Evolutionary conservation across 345 rosid genomes (phyloP).

Genomic region (Heritiera littoralis): DNA sequence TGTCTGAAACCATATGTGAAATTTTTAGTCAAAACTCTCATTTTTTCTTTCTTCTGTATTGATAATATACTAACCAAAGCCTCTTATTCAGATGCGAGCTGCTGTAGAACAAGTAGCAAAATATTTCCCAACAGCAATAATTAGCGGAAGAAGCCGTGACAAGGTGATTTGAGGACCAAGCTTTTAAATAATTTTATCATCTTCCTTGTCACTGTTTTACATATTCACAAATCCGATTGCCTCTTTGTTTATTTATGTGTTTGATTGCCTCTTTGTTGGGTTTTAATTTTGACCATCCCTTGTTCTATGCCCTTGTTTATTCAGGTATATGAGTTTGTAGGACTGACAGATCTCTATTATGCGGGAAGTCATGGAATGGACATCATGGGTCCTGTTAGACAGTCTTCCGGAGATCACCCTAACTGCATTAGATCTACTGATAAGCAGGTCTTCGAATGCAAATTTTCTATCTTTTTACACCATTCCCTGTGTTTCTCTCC

Average conservation of each 20-base stretch:
- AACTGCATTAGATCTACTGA: conserved; percentile 50
- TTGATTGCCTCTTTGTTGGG: conserved; percentile 4
- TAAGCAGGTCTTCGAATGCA: conserved; percentile 46
- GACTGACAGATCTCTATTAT: conserved; percentile 75
- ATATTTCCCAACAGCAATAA: conserved; percentile 91
- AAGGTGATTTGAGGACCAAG: conserved; percentile 50
- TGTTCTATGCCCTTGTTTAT: conserved; percentile 4
- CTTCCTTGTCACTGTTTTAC: not conserved
- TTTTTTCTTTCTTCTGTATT: not conserved
- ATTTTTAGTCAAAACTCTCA: not conserved
- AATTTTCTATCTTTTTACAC: not conserved
- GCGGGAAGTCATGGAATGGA: conserved; percentile 99
- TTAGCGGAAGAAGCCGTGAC: conserved; percentile 96
- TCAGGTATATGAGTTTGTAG: conserved; percentile 83
- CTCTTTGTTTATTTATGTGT: not conserved
- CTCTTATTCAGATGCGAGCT: conserved; percentile 66
- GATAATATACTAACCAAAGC: conserved; percentile 2
- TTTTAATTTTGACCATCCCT: conserved; percentile 8
- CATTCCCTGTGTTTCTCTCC: not conserved
- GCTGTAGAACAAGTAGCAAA: conserved; percentile 69
- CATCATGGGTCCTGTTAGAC: conserved; percentile 73
- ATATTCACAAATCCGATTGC: not conserved
- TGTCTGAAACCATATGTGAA: not conserved
- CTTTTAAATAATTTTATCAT: not conserved
- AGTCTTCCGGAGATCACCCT: conserved; percentile 40